Conservation (phyloP, 2,329 filamentous ascomycete genomes). For the Bipolaris gigantea region DNA sequence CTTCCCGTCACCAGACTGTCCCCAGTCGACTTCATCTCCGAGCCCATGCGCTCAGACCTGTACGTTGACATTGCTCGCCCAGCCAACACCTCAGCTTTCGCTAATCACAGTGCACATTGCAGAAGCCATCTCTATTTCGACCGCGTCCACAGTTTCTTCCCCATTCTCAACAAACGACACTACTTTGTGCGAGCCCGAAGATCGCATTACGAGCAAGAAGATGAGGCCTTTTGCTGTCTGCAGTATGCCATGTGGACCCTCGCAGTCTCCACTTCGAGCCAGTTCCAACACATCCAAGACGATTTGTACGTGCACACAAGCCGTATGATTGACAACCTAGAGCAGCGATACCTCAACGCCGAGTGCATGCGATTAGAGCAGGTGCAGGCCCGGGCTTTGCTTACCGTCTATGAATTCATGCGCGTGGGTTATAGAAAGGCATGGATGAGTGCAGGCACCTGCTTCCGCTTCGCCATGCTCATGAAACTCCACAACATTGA, state of each 20-base stretch:
- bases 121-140: conserved; percentile 1
- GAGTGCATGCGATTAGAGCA: neutral
- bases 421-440: neutral
- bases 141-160: neutral
- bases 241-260: neutral
- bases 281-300: conserved; percentile 1
- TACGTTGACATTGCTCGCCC: neutral
- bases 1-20: neutral
- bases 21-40: neutral
- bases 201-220: neutral
- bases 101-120: neutral
- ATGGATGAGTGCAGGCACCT: neutral
- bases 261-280: neutral
- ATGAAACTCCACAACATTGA: neutral
- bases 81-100: neutral
- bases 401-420: neutral
- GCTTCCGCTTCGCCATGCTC: neutral
- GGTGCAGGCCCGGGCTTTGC: neutral
- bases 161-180: neutral
- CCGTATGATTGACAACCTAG: neutral
- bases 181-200: neutral
- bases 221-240: neutral
- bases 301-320: neutral
- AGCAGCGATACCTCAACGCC: neutral
- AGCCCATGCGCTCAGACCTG: neutral